Percentiles rank a stretch among this genome's conserved stretches.
phyloP scores from a whole-genome alignment of 768 basidiomycete genomes.

The Trametopsis cervina region DNA sequence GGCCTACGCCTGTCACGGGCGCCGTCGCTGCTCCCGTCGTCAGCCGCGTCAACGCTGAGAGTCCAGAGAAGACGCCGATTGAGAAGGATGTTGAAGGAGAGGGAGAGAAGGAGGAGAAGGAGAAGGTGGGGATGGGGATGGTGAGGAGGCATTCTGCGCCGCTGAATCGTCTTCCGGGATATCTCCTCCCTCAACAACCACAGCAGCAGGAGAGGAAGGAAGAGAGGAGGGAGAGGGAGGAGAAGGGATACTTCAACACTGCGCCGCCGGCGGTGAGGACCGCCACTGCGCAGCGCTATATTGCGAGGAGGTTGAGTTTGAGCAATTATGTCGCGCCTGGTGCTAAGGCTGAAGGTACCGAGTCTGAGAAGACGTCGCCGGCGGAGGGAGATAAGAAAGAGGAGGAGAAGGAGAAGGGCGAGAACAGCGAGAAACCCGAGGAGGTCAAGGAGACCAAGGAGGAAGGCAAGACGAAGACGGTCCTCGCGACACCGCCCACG shows the following conservation, averaged over 20 bases:
- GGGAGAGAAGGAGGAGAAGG: neutral
- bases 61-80: neutral
- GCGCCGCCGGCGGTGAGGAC: neutral
- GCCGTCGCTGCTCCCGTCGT: conserved; percentile 2
- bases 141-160: conserved; percentile 6
- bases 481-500: conserved; percentile 21
- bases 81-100: neutral
- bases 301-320: conserved; percentile 31
- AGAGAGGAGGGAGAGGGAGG: too few relatives aligned
- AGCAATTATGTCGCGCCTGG: conserved; percentile 46
- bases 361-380: neutral
- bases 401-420: neutral
- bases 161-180: neutral
- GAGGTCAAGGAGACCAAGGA: neutral
- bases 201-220: too few relatives aligned
- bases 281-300: conserved; percentile 12
- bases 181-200: conserved; percentile 2
- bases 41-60: neutral
- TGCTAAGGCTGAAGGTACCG: neutral
- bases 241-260: neutral
- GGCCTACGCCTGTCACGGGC: conserved; percentile 22
- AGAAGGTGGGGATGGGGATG: neutral
- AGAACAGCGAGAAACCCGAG: too few relatives aligned
- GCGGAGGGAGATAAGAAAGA: neutral
- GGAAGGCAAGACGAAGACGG: neutral